These are phyloP conservation scores for Trametopsis cervina DNA, from an alignment of 768 basidiomycete species.

Conservation along the genomic window DNA sequence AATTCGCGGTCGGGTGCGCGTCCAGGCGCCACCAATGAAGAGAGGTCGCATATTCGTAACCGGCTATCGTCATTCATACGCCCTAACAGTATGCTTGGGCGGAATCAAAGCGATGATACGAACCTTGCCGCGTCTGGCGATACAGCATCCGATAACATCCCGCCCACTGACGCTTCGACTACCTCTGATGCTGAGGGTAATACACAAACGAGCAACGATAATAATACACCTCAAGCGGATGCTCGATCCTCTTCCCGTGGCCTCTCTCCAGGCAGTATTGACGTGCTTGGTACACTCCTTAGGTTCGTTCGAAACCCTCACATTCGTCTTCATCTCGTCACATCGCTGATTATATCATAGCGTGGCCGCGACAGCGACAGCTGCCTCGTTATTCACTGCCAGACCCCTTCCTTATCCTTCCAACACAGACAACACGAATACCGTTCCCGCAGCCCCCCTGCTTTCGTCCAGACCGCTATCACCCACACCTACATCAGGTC, in stretches of 20 bases:
- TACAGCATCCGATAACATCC: constrained; percentile 3
- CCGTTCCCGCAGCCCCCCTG: constrained; percentile 12
- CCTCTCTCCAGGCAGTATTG: constrained; percentile 69
- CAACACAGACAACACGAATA: constrained; percentile 12
- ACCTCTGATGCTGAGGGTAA: constrained; percentile 1
- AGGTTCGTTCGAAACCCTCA: constrained; percentile 64
- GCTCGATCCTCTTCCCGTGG: constrained; percentile 18
- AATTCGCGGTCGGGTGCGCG: constrained; percentile 18
- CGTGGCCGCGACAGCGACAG: constrained; percentile 89
- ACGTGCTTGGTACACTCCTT: constrained; percentile 75
- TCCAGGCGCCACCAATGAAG: constrained; percentile 15
- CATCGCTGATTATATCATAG: constrained; percentile 22
- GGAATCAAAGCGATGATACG: neutral
- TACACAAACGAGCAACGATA: neutral
- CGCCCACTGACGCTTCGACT: constrained; percentile 5
- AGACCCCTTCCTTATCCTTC: constrained; percentile 31
- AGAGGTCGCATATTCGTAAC: constrained; percentile 28
- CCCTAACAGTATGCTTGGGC: constrained; percentile 23
- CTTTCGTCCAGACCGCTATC: constrained; percentile 29
- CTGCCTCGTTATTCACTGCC: constrained; percentile 66
- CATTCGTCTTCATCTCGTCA: constrained; percentile 1
- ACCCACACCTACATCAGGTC: constrained; percentile 34
- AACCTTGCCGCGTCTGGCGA: constrained; percentile 1
- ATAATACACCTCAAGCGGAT: constrained; percentile 7
- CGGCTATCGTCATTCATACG: constrained; percentile 34